phyloP scores from a whole-genome alignment of 345 rosid species.

The Geranium rotundifolium region DNA sequence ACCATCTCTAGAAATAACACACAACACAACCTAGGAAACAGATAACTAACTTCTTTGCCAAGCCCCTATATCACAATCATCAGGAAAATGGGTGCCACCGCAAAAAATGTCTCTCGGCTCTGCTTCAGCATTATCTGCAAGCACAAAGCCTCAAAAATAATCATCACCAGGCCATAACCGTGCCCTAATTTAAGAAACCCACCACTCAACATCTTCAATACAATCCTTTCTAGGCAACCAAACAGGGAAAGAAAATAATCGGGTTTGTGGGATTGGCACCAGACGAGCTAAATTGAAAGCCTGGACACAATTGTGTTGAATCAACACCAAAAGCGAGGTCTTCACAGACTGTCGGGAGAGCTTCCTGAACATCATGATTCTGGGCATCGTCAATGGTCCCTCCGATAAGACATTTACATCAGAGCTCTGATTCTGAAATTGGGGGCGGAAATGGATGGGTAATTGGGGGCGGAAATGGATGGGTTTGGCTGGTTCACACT shows the following conservation, averaged over 20 bases:
- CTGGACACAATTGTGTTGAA: slow-evolving; percentile 83
- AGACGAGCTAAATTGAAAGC: slow-evolving; percentile 44
- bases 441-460: too few species aligned
- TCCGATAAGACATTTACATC: slow-evolving; percentile 74
- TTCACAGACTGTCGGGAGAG: slow-evolving; percentile 39
- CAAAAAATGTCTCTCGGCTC: slow-evolving; percentile 30
- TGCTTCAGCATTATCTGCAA: slow-evolving; percentile 36
- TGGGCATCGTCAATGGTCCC: slow-evolving; percentile 42
- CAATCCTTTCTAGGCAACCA: not conserved
- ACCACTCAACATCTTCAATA: not conserved
- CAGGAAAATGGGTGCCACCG: slow-evolving; percentile 52
- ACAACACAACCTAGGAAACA: slow-evolving; percentile 3
- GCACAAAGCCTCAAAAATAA: not conserved
- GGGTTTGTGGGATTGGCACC: slow-evolving; percentile 10
- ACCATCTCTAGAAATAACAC: not conserved
- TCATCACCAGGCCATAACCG: not conserved
- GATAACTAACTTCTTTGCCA: slow-evolving; percentile 35
- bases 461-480: too few species aligned
- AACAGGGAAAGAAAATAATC: not conserved
- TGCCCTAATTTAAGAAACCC: not conserved
- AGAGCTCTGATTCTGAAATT: too few species aligned
- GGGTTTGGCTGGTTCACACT: too few species aligned
- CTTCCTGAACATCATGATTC: slow-evolving; percentile 34
- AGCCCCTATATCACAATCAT: slow-evolving; percentile 37
- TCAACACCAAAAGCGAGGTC: slow-evolving; percentile 52